A percentile compares a stretch with the other conserved stretches of the same genome.
These are phyloP conservation scores for Ambrosiella cleistominuta DNA, from an alignment of 2,329 filamentous ascomycete genomes.

Conservation along the genomic window DNA sequence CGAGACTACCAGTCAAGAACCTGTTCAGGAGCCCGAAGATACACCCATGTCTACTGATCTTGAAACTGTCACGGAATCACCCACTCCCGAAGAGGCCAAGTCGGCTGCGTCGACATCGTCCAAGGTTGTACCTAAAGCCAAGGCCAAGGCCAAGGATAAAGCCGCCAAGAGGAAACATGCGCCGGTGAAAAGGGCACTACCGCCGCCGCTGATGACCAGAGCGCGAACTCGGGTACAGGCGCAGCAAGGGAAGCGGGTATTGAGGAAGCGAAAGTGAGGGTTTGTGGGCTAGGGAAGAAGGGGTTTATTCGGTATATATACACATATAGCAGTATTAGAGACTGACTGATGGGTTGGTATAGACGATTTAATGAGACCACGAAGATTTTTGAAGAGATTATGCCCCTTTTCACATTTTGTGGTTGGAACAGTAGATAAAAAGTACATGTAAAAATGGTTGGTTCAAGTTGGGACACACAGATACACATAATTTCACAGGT, in stretches of 20 bases:
- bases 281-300: too few relatives aligned
- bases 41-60: not conserved
- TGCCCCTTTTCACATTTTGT: too few relatives aligned
- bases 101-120: not conserved
- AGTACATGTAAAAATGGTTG: too few relatives aligned
- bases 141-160: not conserved
- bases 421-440: too few relatives aligned
- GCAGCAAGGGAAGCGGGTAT: not conserved
- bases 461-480: too few relatives aligned
- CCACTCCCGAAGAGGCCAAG: not conserved
- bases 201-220: slow-evolving; percentile 7
- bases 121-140: not conserved
- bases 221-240: slow-evolving; percentile 2
- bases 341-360: not conserved
- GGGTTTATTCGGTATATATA: too few relatives aligned
- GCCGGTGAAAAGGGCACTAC: not conserved
- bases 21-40: not conserved
- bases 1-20: too few relatives aligned
- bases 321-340: too few relatives aligned
- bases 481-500: too few relatives aligned
- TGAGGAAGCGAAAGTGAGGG: not conserved
- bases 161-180: not conserved
- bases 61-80: not conserved
- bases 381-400: slow-evolving; percentile 4
- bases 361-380: not conserved